Conservation (phyloP, 768 basidiomycete genomes). For the Nidularia pulvinata region DNA sequence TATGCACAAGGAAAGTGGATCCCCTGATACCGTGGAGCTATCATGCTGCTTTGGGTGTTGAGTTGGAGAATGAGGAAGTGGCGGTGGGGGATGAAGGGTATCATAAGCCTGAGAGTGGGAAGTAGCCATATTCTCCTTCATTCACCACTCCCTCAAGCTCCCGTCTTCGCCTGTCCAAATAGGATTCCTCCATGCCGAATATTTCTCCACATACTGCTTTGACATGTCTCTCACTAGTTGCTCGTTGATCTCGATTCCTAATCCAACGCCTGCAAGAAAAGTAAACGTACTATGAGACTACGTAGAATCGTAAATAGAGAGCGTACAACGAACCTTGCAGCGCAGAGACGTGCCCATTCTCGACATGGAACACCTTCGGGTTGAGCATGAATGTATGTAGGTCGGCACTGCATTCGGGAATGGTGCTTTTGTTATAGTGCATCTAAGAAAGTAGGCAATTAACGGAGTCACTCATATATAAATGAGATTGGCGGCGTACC, state of each 20-base stretch:
- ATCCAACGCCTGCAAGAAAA: slow-evolving; percentile 41
- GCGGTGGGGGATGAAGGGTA: too few relatives aligned
- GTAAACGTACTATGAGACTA: background rate
- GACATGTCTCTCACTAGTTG: slow-evolving; percentile 40
- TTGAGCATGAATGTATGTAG: slow-evolving; percentile 59
- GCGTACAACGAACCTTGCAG: slow-evolving; percentile 28
- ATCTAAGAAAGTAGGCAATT: slow-evolving; percentile 34
- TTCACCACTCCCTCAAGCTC: slow-evolving; percentile 52
- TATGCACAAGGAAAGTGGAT: too few relatives aligned
- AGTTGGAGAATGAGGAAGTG: too few relatives aligned
- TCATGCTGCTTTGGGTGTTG: too few relatives aligned
- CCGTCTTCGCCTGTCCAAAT: slow-evolving; percentile 58
- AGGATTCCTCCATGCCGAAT: slow-evolving; percentile 52
- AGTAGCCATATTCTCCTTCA: too few relatives aligned
- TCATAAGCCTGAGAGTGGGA: too few relatives aligned
- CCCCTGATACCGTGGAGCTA: too few relatives aligned
- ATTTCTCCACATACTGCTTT: slow-evolving; percentile 25
- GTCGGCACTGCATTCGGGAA: slow-evolving; percentile 36
- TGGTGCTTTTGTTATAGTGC: slow-evolving; percentile 51
- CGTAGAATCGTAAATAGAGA: background rate
- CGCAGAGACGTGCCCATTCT: slow-evolving; percentile 47
- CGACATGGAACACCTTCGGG: slow-evolving; percentile 50
- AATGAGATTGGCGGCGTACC: slow-evolving; percentile 20
- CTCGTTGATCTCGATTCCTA: slow-evolving; percentile 67
- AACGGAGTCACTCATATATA: background rate